Evolutionary conservation across 1,284 basidiomycete species (phyloP).

Genomic region (Apiotrichum akiyoshidainum): DNA sequence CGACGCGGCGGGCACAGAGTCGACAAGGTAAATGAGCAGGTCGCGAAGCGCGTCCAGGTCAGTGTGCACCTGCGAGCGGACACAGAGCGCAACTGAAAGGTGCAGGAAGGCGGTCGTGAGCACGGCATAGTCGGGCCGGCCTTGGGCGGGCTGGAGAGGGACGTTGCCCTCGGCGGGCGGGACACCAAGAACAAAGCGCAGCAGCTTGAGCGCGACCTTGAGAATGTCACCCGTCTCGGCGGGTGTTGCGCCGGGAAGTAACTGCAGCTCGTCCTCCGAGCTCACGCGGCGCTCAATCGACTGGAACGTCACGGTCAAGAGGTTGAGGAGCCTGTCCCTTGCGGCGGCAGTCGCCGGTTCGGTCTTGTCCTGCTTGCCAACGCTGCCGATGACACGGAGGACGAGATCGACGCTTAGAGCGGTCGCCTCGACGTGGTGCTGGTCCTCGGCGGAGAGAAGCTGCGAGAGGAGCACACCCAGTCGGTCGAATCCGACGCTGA

Average conservation of each 20-base stretch:
- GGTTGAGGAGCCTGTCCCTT: conserved; percentile 37
- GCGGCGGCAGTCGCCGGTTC: conserved; percentile 20
- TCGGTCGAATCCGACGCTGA: conserved; percentile 40
- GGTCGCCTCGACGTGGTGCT: conserved; percentile 25
- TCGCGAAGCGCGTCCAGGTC: conserved; percentile 25
- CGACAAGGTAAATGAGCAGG: conserved; percentile 29
- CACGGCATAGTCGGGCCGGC: conserved; percentile 39
- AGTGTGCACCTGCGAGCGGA: conserved; percentile 9
- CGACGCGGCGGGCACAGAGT: conserved; percentile 12
- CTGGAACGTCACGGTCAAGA: conserved; percentile 38
- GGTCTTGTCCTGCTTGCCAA: conserved; percentile 15
- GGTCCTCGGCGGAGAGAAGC: conserved; percentile 37
- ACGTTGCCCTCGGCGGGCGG: conserved; percentile 20
- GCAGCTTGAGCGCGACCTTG: conserved; percentile 28
- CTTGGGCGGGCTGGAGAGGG: conserved; percentile 19
- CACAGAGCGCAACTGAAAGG: conserved; percentile 24
- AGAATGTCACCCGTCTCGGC: conserved; percentile 33
- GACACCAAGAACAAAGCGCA: conserved; percentile 36
- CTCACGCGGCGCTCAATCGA: conserved; percentile 36
- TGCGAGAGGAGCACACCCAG: conserved; percentile 33
- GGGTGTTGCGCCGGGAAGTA: conserved; percentile 28
- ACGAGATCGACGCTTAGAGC: conserved; percentile 35
- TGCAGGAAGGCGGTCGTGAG: conserved; percentile 34
- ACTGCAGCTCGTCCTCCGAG: conserved; percentile 25
- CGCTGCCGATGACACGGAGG: conserved; percentile 38